phyloP scores from a whole-genome alignment of 2,329 filamentous ascomycete genomes.

The Tolypocladium sp. region DNA sequence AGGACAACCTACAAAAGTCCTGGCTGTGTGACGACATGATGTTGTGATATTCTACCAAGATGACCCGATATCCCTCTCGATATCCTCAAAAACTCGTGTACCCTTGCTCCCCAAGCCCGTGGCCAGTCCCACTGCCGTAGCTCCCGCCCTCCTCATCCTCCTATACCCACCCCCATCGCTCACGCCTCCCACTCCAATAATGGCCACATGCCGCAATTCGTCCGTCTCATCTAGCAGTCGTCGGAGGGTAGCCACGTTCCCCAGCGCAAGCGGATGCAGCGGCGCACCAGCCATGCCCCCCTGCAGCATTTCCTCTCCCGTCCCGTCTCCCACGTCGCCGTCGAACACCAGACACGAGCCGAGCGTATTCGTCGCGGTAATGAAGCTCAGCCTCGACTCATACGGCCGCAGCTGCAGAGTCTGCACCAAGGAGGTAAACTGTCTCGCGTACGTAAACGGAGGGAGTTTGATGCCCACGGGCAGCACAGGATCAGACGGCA shows the following conservation, averaged over 20 bases:
- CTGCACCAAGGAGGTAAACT: slow-evolving; percentile 49
- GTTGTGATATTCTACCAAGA: slow-evolving; percentile 7
- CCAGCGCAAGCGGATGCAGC: slow-evolving; percentile 64
- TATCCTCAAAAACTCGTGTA: slow-evolving; percentile 51
- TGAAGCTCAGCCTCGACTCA: slow-evolving; percentile 43
- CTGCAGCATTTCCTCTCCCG: slow-evolving; percentile 31
- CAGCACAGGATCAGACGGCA: slow-evolving; percentile 28
- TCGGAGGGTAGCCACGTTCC: slow-evolving; percentile 64
- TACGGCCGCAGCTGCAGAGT: slow-evolving; percentile 38
- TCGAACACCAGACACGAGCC: slow-evolving; percentile 56
- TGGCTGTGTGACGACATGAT: background rate
- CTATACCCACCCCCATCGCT: slow-evolving; percentile 50
- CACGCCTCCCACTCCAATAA: slow-evolving; percentile 69
- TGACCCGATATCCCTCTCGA: slow-evolving; percentile 23
- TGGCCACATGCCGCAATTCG: slow-evolving; percentile 40
- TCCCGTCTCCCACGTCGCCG: slow-evolving; percentile 24
- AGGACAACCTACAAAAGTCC: too few relatives aligned
- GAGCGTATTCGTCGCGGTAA: slow-evolving; percentile 66
- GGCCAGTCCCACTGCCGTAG: slow-evolving; percentile 56
- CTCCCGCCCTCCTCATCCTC: slow-evolving; percentile 60
- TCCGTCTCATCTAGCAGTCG: slow-evolving; percentile 43
- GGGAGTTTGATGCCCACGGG: slow-evolving; percentile 62
- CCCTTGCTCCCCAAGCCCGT: slow-evolving; percentile 61
- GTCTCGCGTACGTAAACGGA: slow-evolving; percentile 61
- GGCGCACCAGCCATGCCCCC: slow-evolving; percentile 66